Evolutionary conservation across 2,329 filamentous ascomycete species (phyloP).

Genomic region (Sporothrix protearum): DNA sequence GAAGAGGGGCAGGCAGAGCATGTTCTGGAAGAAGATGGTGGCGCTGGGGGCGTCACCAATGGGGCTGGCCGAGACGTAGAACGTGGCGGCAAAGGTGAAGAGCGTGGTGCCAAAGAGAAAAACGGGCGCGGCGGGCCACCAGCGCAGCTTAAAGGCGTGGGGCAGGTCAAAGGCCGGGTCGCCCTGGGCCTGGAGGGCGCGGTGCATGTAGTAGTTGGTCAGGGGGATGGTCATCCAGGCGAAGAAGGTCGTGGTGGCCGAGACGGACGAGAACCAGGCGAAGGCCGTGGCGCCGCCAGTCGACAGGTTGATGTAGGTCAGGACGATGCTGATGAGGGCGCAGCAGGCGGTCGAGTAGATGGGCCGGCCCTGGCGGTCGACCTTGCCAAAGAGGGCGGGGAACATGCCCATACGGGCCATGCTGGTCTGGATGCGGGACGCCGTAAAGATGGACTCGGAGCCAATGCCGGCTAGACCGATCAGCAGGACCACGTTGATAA

Average conservation of each 20-base stretch:
- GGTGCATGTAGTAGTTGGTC: conserved; percentile 26
- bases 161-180: conserved; percentile 22
- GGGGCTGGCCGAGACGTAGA: conserved; percentile 24
- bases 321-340: conserved; percentile 21
- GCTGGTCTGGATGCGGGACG: conserved; percentile 25
- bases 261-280: conserved; percentile 25
- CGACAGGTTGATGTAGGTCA: conserved; percentile 27
- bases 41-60: conserved; percentile 19
- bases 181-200: conserved; percentile 21
- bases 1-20: conserved; percentile 25
- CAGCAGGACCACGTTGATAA: conserved; percentile 54
- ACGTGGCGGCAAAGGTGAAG: conserved; percentile 21
- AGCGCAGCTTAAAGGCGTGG: conserved; percentile 23
- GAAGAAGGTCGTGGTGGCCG: conserved; percentile 25
- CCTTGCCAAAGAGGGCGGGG: conserved; percentile 23
- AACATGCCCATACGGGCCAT: conserved; percentile 27
- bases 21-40: conserved; percentile 24
- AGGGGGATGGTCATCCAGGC: conserved; percentile 26
- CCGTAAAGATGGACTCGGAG: conserved; percentile 25
- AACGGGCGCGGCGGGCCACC: conserved; percentile 19
- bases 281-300: conserved; percentile 23
- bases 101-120: conserved; percentile 22
- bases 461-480: conserved; percentile 28
- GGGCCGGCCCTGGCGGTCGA: conserved; percentile 23
- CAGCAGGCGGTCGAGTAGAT: conserved; percentile 20